These are phyloP conservation scores for Discostella stelligera DNA, from an alignment of 352 stramenopile genomes.

Conservation along the genomic window DNA sequence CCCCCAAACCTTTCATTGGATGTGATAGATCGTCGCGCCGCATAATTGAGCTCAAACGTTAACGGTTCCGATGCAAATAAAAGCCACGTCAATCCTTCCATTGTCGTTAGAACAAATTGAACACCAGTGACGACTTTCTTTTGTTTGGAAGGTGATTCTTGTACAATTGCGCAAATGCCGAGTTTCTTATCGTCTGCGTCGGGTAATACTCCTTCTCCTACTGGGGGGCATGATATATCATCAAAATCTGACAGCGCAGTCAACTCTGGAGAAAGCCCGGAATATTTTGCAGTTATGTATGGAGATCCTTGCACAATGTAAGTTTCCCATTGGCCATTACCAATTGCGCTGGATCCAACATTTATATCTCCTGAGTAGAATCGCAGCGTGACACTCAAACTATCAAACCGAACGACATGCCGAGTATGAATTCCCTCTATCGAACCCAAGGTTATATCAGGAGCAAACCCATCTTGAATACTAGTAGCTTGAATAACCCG, in stretches of 20 bases:
- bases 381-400: conserved; percentile 69
- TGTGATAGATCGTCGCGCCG: conserved; percentile 48
- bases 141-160: conserved; percentile 29
- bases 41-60: conserved; percentile 58
- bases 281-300: conserved; percentile 69
- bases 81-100: conserved; percentile 69
- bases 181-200: conserved; percentile 33
- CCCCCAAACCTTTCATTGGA: conserved; percentile 56
- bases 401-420: conserved; percentile 68
- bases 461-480: conserved; percentile 67
- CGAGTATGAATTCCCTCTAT: conserved; percentile 42
- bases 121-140: conserved; percentile 57
- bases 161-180: conserved; percentile 38
- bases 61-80: conserved; percentile 77
- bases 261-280: conserved; percentile 56
- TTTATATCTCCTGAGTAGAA: conserved; percentile 42
- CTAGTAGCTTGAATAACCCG: conserved; percentile 44
- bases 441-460: conserved; percentile 58
- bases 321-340: conserved; percentile 60
- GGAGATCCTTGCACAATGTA: conserved; percentile 77
- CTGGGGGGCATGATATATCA: conserved; percentile 56
- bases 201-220: conserved; percentile 9
- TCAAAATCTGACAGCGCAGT: conserved; percentile 68
- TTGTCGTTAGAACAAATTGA: conserved; percentile 72
- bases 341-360: conserved; percentile 5